Evolutionary conservation across 2,329 filamentous ascomycete species (phyloP).

Genomic region (Aphanocladium album): DNA sequence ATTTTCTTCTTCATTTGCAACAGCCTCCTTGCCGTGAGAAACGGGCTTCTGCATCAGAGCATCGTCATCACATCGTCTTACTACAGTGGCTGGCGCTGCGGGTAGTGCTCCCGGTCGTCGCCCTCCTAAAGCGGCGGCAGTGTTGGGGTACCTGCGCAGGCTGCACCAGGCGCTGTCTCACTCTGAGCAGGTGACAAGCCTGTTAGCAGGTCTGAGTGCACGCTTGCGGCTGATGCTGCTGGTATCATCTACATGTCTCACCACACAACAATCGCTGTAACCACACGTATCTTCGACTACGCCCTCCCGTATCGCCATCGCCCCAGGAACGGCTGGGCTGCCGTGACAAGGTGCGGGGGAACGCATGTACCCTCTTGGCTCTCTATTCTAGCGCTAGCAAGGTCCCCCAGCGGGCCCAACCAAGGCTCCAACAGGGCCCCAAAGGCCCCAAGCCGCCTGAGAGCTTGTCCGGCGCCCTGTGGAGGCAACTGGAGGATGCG

Average conservation of each 20-base stretch:
- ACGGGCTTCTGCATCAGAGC: background rate
- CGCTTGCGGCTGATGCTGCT: background rate
- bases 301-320: conserved; percentile 2
- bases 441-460: background rate
- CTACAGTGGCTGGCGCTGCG: background rate
- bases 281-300: background rate
- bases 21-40: background rate
- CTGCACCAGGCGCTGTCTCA: conserved; percentile 1
- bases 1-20: background rate
- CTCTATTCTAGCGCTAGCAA: background rate
- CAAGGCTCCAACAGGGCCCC: background rate
- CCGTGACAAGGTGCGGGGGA: conserved; percentile 11
- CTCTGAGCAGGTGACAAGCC: conserved; percentile 2
- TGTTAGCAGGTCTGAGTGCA: background rate
- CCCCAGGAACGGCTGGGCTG: conserved; percentile 11
- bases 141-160: conserved; percentile 1
- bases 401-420: background rate
- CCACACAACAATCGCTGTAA: background rate
- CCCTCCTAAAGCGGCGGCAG: background rate
- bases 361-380: background rate
- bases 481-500: conserved; percentile 13
- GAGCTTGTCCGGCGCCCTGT: no score
- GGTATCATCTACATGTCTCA: background rate
- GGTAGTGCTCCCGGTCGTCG: background rate
- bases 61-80: background rate